Evolutionary conservation across 1,139 yeast species (phyloP), one percentile per base, ranked within the genome.

Genomic region (Magnusiomyces fungicola): DNA sequence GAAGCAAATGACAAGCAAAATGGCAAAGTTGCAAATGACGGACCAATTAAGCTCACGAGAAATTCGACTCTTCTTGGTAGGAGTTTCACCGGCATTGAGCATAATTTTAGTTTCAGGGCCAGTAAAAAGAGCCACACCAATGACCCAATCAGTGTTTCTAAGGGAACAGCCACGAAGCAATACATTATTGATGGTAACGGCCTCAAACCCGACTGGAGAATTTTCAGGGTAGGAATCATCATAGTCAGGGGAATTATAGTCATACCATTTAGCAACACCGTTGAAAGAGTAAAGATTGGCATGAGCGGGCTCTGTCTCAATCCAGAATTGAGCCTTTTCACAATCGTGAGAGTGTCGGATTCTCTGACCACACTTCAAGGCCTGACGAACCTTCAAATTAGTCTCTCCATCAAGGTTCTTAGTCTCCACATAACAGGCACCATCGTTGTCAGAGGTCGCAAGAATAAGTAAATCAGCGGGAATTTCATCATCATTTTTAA

Each of bases 381-480:
- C 81, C 56, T 80, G 82, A 54, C 88, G 83, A 46, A 80, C 79
- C 66, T 92, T 92, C 64, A 92, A 74, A 64, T 92, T 92, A 3
- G 97, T 88, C 68, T 92, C 98, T 65, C 98, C 98, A 68, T 92
- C 97, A 59, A 92, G 75, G 65, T 92, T 92, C 62, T 89, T 90
- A 1, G 98, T 92, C 67, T 92, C 97, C 40, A 90, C 81, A 61
- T 83, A 90, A 68, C 97, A 90, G 43, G 83, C 89, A 40, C 96
- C 96, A 63, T 92, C 97, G 1, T 76, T 66, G 63, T 90, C 97
- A 0, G 95, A 83, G 0, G 96, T 81, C 2, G 96, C 79, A 42
- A 92, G 63, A 29, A 90, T 70, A 18, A 88, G 75, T 34, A 90
- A 67, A 70, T 92, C 98, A 9, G 97, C 97, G 2, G 98, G 98